Base-by-base conservation (phyloP, 768 basidiomycete genomes). In the Neoboletus brunneissimus region DNA sequence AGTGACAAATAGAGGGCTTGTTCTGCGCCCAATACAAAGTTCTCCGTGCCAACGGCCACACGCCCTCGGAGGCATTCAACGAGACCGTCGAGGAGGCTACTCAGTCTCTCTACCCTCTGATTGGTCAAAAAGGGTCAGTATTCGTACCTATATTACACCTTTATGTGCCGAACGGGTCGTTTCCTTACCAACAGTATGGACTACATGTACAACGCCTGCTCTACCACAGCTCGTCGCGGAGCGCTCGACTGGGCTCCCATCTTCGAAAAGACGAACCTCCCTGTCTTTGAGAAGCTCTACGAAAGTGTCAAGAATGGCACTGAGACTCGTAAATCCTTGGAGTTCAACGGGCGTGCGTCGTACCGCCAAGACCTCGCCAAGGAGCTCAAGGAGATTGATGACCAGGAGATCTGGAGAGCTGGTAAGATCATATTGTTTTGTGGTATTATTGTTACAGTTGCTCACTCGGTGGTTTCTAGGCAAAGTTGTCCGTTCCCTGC, bases 81-180 rank as follows among this genome's bases (percentile, higher is more conserved):
- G 97, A 99, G 81, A 98, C 97, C 57, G 97, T 98, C 59, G 97
- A 98, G 77, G 97, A 98, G 79, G 97, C 97, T n/a, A 98, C 96
- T 42, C 95, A 99, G 72, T 96, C 94, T 38, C 86, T 99, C 61
- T 98, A 92, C 81, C 97, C 97, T 57, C 76, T 99, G 74, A 94
- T 99, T 67, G 97, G 96, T 63, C 83, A 88, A 69, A 89, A 97
- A 73, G 94, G 94, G 88, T 91, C 72, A 53, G 85, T 70, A 8
- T 52, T 34, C 7, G 16, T 35, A 20, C 25, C 1, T 27, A 5
- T 18, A 20, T 35, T 18, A 11, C 12, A 43, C 18, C 43, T 49
- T 18, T 31, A 55, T 25, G 8, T 50, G 23, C 40, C 32, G 51
- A 37, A 6, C 48, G 10, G 32, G n/a, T 44, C 7, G 32, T 44